These are phyloP conservation scores for Nectriaceae sp. DNA, from an alignment of 2,329 filamentous ascomycete species.

Conservation along the genomic window DNA sequence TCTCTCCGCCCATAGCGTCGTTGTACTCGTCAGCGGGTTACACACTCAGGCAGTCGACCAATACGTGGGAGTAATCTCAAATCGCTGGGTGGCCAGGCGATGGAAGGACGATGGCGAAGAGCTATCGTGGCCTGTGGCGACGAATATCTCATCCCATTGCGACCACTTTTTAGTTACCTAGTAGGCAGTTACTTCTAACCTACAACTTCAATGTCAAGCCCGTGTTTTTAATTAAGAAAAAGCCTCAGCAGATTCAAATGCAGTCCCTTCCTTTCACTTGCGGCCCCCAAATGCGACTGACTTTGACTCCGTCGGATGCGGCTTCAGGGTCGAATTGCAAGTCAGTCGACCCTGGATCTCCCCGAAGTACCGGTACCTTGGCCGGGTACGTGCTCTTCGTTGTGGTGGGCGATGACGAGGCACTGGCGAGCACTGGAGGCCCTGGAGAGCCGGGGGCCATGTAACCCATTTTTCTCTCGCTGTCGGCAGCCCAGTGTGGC, in stretches of 20 bases:
- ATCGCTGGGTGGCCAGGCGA: background rate
- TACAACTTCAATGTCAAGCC: no score
- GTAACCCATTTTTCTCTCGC: background rate
- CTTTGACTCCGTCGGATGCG: no score
- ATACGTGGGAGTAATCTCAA: background rate
- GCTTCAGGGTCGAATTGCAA: conserved; percentile 15
- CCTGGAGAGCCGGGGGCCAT: background rate
- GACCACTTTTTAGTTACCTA: no score
- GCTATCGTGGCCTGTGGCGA: background rate
- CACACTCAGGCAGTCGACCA: background rate
- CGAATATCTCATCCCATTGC: conserved; percentile 3
- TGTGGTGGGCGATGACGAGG: conserved; percentile 42
- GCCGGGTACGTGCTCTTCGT: conserved; percentile 25
- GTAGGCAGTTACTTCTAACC: no score
- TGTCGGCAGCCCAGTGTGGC: conserved; percentile 1
- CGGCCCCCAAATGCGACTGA: no score
- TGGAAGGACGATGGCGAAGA: background rate
- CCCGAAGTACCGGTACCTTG: conserved; percentile 31
- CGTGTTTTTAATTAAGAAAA: no score
- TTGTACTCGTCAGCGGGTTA: background rate
- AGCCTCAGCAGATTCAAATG: no score
- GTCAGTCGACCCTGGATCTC: conserved; percentile 18
- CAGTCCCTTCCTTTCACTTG: no score
- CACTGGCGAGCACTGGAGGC: conserved; percentile 23
- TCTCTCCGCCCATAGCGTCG: background rate